Evolutionary conservation across 345 rosid genomes (phyloP), one percentile per base, ranked within the genome.

Genomic region (Nephelium lappaceum): DNA sequence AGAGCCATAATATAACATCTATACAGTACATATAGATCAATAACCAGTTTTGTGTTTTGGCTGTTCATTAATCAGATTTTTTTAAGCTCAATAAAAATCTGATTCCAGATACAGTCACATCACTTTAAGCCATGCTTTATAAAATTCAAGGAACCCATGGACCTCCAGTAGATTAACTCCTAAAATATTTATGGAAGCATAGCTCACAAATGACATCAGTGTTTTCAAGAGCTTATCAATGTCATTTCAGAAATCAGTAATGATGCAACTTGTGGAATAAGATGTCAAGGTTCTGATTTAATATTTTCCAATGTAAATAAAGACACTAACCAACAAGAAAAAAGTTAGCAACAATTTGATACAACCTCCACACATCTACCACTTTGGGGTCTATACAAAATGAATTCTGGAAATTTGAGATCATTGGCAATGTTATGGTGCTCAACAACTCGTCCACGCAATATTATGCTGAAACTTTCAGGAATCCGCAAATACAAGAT

Each of bases 381-480:
- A 58, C 73, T 77, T 8, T 94, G 97, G 80, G 99, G 99, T 81
- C 19, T 93, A 77, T 96, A 96, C 86, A 94, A 79, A 77, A 96
- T 94, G 83, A 83, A 96, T 83, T 96, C 93, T 39, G 81, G 88
- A 83, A 75, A 85, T 86, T 83, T 94, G 77, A 96, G 98, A 84
- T 96, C 97, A 85, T 90, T 87, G 38, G 95, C 99, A 84, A 96
- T 77, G 77, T 94, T 96, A 79, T 88, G 97, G 78, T 87, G 97
- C 87, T 89, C 85, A 39, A 96, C 93, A 64, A 78, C 80, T 84
- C 82, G 83, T 27, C 98, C 98, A 27, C 99, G 90, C 91, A 94
- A 81, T 58, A 82, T 65, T 79, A 94, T 88, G 77, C 77, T 86
- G 89, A 96, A 96, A 81, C 83, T 86, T 73, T 83, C 83, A 43